Conservation (phyloP, 2,329 filamentous ascomycete species). For the Colletotrichum trifolii region DNA sequence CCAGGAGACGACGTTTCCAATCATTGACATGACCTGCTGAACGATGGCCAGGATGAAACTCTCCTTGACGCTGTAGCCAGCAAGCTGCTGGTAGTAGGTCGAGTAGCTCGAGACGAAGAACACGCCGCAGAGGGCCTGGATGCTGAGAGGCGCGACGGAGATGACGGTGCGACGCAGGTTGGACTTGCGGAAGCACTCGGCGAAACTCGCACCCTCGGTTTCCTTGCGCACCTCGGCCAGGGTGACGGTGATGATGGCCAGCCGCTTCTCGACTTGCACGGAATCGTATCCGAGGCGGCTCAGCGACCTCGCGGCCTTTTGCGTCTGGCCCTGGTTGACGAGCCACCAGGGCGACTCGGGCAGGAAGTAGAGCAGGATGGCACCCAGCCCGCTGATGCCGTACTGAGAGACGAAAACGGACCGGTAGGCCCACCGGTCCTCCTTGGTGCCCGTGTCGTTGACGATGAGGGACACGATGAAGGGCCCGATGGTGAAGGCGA, state of each 20-base stretch:
- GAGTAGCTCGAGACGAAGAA: slow-evolving; percentile 50
- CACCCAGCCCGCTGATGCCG: slow-evolving; percentile 32
- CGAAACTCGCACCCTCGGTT: slow-evolving; percentile 49
- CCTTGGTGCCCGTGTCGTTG: slow-evolving; percentile 42
- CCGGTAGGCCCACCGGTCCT: slow-evolving; percentile 47
- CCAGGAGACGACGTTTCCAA: slow-evolving; percentile 47
- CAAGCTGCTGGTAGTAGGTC: slow-evolving; percentile 55
- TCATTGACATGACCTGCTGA: slow-evolving; percentile 39
- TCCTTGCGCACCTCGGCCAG: slow-evolving; percentile 48
- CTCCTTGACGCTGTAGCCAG: slow-evolving; percentile 49
- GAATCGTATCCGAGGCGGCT: slow-evolving; percentile 44
- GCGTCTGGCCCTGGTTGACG: slow-evolving; percentile 42
- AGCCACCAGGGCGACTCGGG: slow-evolving; percentile 58
- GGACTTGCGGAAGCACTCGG: slow-evolving; percentile 52
- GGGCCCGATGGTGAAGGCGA: slow-evolving; percentile 42
- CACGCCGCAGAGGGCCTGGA: slow-evolving; percentile 49
- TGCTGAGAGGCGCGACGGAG: slow-evolving; percentile 48
- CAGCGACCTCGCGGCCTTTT: slow-evolving; percentile 39
- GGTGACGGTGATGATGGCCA: slow-evolving; percentile 44
- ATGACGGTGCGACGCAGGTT: slow-evolving; percentile 54
- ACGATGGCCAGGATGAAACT: slow-evolving; percentile 52
- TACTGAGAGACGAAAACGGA: slow-evolving; percentile 36
- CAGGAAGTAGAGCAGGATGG: slow-evolving; percentile 40
- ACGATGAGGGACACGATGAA: slow-evolving; percentile 46
- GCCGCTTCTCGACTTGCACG: slow-evolving; percentile 43